Percentiles rank a stretch among this genome's conserved stretches.
phyloP scores from a whole-genome alignment of 2,329 filamentous ascomycete species.

The Leptographium wingfieldii region DNA sequence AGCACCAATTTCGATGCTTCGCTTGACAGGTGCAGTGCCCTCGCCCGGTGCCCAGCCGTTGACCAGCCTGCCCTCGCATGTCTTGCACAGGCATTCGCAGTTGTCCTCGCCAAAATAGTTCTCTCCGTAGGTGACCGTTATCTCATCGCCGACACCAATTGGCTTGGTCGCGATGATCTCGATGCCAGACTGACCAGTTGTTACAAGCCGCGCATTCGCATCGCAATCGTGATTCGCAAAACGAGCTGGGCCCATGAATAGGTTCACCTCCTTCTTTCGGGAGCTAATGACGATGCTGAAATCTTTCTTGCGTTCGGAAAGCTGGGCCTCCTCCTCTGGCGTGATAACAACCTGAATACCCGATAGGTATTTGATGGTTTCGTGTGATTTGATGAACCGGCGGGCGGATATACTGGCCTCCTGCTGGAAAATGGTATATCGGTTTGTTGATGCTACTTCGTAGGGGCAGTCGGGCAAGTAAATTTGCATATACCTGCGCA shows the following conservation, averaged over 20 bases:
- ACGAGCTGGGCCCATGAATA: conserved; percentile 89
- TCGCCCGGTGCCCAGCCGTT: conserved; percentile 70
- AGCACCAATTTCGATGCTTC: conserved; percentile 40
- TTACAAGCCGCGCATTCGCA: conserved; percentile 80
- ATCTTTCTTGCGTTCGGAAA: conserved; percentile 74
- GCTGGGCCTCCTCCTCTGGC: conserved; percentile 72
- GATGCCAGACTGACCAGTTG: conserved; percentile 73
- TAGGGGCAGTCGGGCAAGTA: conserved; percentile 91
- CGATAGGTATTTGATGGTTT: conserved; percentile 79
- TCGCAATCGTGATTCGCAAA: conserved; percentile 97
- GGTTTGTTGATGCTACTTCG: conserved; percentile 82
- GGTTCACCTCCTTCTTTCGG: conserved; percentile 74
- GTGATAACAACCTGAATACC: conserved; percentile 91
- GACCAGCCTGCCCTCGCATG: conserved; percentile 60
- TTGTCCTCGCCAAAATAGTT: conserved; percentile 94
- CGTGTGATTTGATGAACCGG: conserved; percentile 63
- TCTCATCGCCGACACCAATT: conserved; percentile 82
- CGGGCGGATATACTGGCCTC: conserved; percentile 82
- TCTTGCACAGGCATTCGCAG: conserved; percentile 83
- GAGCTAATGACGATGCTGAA: conserved; percentile 96
- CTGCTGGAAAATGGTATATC: conserved; percentile 82
- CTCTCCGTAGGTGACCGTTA: conserved; percentile 91
- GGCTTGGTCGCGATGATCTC: conserved; percentile 74
- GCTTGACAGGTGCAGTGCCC: conserved; percentile 32
- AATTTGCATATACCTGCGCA: conserved; percentile 83